Base-by-base conservation (phyloP, 768 basidiomycete species). In the Austroboletus festivus region DNA sequence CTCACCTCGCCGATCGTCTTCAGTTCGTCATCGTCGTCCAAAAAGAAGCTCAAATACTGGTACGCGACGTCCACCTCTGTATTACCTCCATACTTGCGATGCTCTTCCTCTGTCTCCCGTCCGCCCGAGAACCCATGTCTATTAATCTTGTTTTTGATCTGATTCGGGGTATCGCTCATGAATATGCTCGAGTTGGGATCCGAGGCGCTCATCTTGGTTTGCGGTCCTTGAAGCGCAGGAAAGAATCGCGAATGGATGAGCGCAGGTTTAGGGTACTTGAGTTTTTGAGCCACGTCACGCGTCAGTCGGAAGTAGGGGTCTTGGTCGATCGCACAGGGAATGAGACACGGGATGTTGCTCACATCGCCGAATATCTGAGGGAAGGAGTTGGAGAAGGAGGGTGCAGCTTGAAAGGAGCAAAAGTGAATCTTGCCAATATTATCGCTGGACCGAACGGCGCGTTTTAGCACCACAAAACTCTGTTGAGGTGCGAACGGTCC, bases 381-480 rank as follows among this genome's bases (percentile, higher is more conserved):
- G 76, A 98, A 99, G 12, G 94, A 96, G 68, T 93, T 95, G 53
- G 92, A 93, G 76, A 99, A 99, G 16, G 93, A 89, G 0, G 96
- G 94, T 1, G 94, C 83, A 8, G 96, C 93, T 70, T 99, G 96
- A 55, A 99, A 83, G 23, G 96, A 78, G 30, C 87, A 91, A 66
- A 99, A 99, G 71, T 97, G 94, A 50, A 91, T 82, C 73, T 97
- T 98, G 52, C 96, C 96, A 55, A 98, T 93, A 71, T 97, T 98
- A 70, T 98, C 96, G 20, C 93, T 97, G 62, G 48, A 35, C 22
- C 35, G n/a, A 48, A 35, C 34, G 15, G 34, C 8, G 8, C 34
- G 16, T 28, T 28, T 28, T 28, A 28, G 28, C 28, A 12, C 28
- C 12, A 12, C 28, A 28, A 28, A 46, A 26, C 13, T 5, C 26